These are phyloP conservation scores for Austropuccinia psidii DNA, from an alignment of 1,284 basidiomycete genomes.

Conservation along the genomic window DNA sequence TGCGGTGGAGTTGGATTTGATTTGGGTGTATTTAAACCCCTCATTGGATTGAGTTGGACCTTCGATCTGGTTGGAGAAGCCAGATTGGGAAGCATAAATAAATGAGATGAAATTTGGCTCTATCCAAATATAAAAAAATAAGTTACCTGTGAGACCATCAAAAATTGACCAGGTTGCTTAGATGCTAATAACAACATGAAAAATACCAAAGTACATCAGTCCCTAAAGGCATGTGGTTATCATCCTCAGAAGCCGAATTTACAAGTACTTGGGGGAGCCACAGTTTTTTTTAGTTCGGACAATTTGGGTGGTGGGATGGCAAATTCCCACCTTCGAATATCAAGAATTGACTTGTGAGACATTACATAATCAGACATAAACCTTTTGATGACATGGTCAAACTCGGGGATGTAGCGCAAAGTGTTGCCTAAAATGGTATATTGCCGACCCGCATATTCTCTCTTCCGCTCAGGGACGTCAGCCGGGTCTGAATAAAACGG, in stretches of 20 bases:
- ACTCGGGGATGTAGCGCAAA: constrained; percentile 45
- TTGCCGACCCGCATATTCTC: constrained; percentile 71
- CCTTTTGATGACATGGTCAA: constrained; percentile 40
- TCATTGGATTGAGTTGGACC: constrained; percentile 30
- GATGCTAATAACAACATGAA: not conserved
- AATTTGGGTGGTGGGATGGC: constrained; percentile 59
- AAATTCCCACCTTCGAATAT: constrained; percentile 62
- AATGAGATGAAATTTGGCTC: too few relatives aligned
- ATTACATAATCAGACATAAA: not conserved
- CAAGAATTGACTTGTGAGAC: not conserved
- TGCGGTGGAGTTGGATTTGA: constrained; percentile 42
- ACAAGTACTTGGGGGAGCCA: too few relatives aligned
- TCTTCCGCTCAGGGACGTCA: constrained; percentile 63
- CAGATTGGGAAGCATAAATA: not conserved
- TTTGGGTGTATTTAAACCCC: constrained; percentile 32
- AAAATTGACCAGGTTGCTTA: constrained; percentile 5
- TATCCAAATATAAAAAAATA: not conserved
- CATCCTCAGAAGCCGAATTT: too few relatives aligned
- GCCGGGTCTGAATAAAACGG: constrained; percentile 68
- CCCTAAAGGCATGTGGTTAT: not conserved
- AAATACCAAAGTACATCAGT: not conserved
- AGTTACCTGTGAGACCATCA: constrained; percentile 34
- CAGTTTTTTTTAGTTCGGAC: constrained; percentile 53
- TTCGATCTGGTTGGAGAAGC: constrained; percentile 22
- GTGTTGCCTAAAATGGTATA: constrained; percentile 59